Evolutionary conservation across 768 basidiomycete genomes (phyloP).

Genomic region (Collybia mongolica): DNA sequence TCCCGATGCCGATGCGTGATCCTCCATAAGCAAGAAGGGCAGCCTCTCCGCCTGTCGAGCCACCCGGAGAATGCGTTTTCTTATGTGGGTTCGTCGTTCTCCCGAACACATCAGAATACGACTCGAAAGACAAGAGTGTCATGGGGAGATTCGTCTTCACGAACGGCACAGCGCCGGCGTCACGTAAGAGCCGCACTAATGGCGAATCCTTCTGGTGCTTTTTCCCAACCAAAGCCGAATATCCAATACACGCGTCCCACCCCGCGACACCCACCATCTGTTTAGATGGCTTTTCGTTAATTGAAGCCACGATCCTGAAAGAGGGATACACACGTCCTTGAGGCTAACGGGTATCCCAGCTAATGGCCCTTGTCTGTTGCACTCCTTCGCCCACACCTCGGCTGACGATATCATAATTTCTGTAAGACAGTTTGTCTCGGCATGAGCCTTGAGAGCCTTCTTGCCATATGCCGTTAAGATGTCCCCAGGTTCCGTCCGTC

Average conservation of each 20-base stretch:
- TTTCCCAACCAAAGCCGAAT: constrained; percentile 46
- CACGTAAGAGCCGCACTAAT: constrained; percentile 49
- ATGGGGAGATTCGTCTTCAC: constrained; percentile 66
- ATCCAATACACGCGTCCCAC: constrained; percentile 59
- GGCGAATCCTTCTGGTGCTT: constrained; percentile 47
- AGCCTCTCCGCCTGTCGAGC: constrained; percentile 68
- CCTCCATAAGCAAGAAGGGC: constrained; percentile 67
- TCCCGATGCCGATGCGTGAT: constrained; percentile 61
- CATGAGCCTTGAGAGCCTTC: constrained; percentile 42
- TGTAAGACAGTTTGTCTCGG: constrained; percentile 56
- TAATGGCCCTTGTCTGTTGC: constrained; percentile 33
- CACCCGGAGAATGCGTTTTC: constrained; percentile 51
- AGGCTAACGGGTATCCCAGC: constrained; percentile 58
- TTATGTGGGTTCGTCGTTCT: constrained; percentile 62
- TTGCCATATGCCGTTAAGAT: constrained; percentile 45
- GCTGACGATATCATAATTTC: constrained; percentile 50
- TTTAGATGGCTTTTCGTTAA: constrained; percentile 8
- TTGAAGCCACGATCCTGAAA: constrained; percentile 2
- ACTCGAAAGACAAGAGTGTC: constrained; percentile 60
- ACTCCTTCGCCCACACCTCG: constrained; percentile 28
- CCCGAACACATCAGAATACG: constrained; percentile 57
- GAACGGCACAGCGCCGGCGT: constrained; percentile 64
- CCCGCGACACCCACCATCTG: constrained; percentile 52
- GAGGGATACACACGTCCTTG: constrained; percentile 39
- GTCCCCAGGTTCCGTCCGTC: constrained; percentile 24